A percentile compares a stretch with the other conserved stretches of the same genome.
These are phyloP conservation scores for Fusarium drepaniforme DNA, from an alignment of 2,329 filamentous ascomycete genomes.

Conservation along the genomic window DNA sequence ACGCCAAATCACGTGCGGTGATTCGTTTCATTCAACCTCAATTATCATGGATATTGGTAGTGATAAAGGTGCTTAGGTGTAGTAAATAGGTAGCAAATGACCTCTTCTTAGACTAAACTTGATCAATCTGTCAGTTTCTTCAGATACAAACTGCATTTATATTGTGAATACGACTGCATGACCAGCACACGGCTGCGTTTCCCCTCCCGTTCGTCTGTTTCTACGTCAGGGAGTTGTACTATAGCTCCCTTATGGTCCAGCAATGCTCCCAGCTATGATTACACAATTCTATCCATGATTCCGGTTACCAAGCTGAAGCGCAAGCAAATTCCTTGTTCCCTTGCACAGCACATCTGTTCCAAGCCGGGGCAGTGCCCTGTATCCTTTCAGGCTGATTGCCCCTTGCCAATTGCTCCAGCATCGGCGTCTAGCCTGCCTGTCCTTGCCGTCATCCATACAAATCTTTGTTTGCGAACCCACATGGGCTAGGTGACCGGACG, in stretches of 20 bases:
- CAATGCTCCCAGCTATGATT: constrained; percentile 30
- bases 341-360: constrained; percentile 34
- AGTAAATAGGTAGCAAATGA: neutral
- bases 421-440: constrained; percentile 20
- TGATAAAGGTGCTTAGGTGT: neutral
- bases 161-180: constrained; percentile 34
- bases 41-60: neutral
- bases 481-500: constrained; percentile 15
- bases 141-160: constrained; percentile 31
- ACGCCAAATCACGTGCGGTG: constrained; percentile 54
- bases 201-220: constrained; percentile 21
- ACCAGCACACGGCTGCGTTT: constrained; percentile 30
- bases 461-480: constrained; percentile 17
- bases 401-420: constrained; percentile 15
- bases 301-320: constrained; percentile 23
- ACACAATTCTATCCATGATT: constrained; percentile 41
- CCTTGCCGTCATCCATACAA: constrained; percentile 20
- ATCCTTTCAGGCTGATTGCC: constrained; percentile 28
- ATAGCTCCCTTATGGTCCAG: constrained; percentile 12
- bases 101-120: neutral
- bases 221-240: constrained; percentile 13
- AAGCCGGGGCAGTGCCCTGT: constrained; percentile 31
- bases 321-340: constrained; percentile 14
- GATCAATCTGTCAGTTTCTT: neutral
- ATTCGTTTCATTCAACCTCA: neutral